These are phyloP conservation scores for Mucor circinelloides DNA, from an alignment of 371 early-diverging fungal genomes.

Conservation along the genomic window DNA sequence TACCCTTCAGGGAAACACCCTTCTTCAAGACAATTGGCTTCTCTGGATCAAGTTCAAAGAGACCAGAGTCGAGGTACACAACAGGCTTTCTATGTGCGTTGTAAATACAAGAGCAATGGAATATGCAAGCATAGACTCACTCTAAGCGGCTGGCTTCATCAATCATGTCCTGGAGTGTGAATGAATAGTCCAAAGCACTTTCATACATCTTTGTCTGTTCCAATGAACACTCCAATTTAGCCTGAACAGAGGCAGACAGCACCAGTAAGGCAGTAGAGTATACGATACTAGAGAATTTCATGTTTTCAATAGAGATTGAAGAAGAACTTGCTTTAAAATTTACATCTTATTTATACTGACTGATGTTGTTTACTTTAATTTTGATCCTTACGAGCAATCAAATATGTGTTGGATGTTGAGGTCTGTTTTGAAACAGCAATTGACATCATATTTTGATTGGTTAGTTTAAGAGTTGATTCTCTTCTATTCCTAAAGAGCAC, in stretches of 20 bases:
- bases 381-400: not conserved
- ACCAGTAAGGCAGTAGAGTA: not conserved
- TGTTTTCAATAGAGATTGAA: not conserved
- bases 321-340: not conserved
- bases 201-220: conserved; percentile 2
- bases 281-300: conserved; percentile 12
- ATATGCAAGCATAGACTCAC: conserved; percentile 3
- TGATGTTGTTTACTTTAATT: not conserved
- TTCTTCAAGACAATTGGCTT: conserved; percentile 19
- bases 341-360: not conserved
- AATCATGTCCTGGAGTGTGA: conserved; percentile 32
- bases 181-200: conserved; percentile 8
- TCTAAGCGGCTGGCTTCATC: conserved; percentile 29
- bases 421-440: not conserved
- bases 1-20: conserved; percentile 26
- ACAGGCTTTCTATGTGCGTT: conserved; percentile 21
- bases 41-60: conserved; percentile 23
- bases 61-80: conserved; percentile 32
- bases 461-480: not conserved
- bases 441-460: not conserved
- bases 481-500: not conserved
- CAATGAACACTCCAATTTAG: conserved; percentile 16
- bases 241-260: not conserved
- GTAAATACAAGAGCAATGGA: not conserved
- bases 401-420: not conserved